Evolutionary conservation across 768 basidiomycete genomes (phyloP), one percentile per base, ranked within the genome.

Genomic region (Naganishia vaughanmartiniae): DNA sequence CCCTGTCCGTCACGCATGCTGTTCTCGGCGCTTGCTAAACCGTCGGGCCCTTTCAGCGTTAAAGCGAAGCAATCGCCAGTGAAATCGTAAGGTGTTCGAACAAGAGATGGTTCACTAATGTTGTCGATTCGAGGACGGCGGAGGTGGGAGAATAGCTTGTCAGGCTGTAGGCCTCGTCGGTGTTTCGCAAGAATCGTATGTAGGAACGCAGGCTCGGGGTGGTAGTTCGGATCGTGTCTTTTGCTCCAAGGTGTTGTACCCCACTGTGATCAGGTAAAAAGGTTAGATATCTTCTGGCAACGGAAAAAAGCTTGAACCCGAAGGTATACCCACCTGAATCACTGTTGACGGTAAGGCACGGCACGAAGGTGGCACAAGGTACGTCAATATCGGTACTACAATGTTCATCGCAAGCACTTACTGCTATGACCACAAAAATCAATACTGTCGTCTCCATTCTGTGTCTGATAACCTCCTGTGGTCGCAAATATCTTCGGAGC

Each of bases 161-260:
- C 73, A 10, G 76, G 70, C 57, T 79, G 77, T 0, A 79, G 70
- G 51, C 72, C 57, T 12, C 67, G 54, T 39, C 75, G 73, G 58
- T 83, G 81, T 71, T 83, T 83, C 39, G 81, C 78, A 33, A 83
- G 75, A 72, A 82, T 83, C 33, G 80, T 79, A 65, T 83, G 83
- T 24, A 79, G 70, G 74, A 82, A 82, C 0, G 80, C 77, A 4
- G 82, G 81, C 10, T 72, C 73, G 0, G 80, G 79, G 58, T 79
- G 80, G 30, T 74, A 75, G 14, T 39, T 30, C 3, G 69, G 67
- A 51, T 79, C 71, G 68, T 74, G 66, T 14, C 54, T 31, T 14
- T 75, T 70, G 19, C 71, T 73, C n/a, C 57, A 30, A 6, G 79
- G 79, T n/a, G 79, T 80, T 11, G 78, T 73, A 30, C 75, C 73